Base-by-base conservation (phyloP, 2,329 filamentous ascomycete genomes). In the Colletotrichum tropicicola region DNA sequence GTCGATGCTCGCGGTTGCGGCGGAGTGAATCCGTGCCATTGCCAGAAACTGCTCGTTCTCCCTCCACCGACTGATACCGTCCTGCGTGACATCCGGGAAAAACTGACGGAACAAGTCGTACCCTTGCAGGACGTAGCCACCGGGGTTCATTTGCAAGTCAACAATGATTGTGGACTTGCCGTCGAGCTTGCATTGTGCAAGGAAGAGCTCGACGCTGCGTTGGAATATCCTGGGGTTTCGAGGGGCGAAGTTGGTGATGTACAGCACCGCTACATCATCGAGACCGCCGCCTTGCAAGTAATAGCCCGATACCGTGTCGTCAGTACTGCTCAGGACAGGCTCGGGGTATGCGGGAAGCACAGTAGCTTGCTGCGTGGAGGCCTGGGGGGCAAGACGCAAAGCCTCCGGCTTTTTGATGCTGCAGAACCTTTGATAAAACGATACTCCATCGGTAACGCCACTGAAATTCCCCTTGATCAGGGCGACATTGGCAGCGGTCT, bases 121-220 rank as follows among this genome's bases (percentile, higher is more conserved):
- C 10, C 83, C 86, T 30, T 84, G 80, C 15, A 87, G 71, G 44
- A 89, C 83, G 10, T 80, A 82, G 15, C 88, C 88, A 37, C 88
- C 88, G 4, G 80, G 82, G 68, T 90, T 90, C 48, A 80, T 81
- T 8, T 43, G 82, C 9, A 89, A 74, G 68, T 89, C 87, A 35
- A 91, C 77, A 21, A 90, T 82, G 0, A 90, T 80, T 73, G 86
- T 87, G 32, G 81, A 87, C 75, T 88, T 89, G 65, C 83, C 84
- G 2, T 79, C 81, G 6, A 77, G 76, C 57, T 79, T 79, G 28
- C 70, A 72, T 10, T 49, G 28, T 13, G 28, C 53, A 9, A 74
- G 65, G 59, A 74, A 75, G 1, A 52, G n/a, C 25, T 68, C 52
- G 2, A 73, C 66, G 12, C 75, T 74, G 13, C 74, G 64, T 41